Evolutionary conservation across 108 stramenopile genomes (phyloP).

Genomic region (Bacterosira constricta): DNA sequence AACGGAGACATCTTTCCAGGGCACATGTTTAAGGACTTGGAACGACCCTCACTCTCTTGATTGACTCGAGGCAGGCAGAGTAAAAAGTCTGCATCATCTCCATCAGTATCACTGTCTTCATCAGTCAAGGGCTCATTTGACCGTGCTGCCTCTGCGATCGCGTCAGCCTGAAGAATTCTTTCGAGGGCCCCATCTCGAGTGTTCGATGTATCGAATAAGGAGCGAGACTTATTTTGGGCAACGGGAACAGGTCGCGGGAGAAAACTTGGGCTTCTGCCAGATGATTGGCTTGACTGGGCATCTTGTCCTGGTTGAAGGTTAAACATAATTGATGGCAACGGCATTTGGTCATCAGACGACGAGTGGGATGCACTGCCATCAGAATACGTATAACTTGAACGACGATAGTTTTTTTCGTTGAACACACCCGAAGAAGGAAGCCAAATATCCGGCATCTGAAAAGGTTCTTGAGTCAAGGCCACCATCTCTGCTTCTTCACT

Average conservation of each 20-base stretch:
- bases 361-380: neutral
- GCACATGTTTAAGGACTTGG: neutral
- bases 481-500: slow-evolving; percentile 39
- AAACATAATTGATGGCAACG: slow-evolving; percentile 41
- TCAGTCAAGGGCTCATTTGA: slow-evolving; percentile 39
- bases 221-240: slow-evolving; percentile 7
- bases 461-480: slow-evolving; percentile 1
- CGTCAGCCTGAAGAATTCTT: slow-evolving; percentile 28
- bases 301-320: neutral
- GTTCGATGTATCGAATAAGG: slow-evolving; percentile 18
- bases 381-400: neutral
- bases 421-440: neutral
- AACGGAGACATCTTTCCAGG: neutral
- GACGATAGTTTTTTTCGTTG: neutral
- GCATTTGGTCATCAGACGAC: neutral
- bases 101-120: slow-evolving; percentile 31
- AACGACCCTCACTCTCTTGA: neutral
- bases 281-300: neutral
- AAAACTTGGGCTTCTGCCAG: slow-evolving; percentile 6
- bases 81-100: slow-evolving; percentile 17
- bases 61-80: slow-evolving; percentile 4
- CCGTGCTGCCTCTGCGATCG: slow-evolving; percentile 36
- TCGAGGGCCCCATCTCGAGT: slow-evolving; percentile 12
- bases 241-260: slow-evolving; percentile 28
- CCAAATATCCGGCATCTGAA: neutral